Conservation (phyloP, 2,329 filamentous ascomycete species). For the Stachybotrys echinatus region DNA sequence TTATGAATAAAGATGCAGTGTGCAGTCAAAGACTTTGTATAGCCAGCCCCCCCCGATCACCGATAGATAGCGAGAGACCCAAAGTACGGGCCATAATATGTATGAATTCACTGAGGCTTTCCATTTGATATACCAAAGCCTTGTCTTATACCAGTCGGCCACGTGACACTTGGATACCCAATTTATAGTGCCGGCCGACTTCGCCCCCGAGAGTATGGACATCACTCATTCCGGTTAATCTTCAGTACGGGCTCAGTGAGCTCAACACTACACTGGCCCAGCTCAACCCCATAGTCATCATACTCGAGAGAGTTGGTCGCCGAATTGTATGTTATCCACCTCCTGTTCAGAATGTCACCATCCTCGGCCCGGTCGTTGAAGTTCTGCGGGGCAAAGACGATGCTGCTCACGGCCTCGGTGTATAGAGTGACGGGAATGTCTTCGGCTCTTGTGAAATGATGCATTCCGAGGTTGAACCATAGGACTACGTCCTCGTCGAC, state of each 20-base stretch:
- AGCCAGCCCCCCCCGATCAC: too few species aligned
- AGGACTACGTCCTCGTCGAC: conserved; percentile 33
- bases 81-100: too few species aligned
- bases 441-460: conserved; percentile 26
- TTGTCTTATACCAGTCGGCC: too few species aligned
- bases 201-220: too few species aligned
- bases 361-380: conserved; percentile 27
- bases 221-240: conserved; percentile 6
- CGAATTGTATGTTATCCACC: conserved; percentile 21
- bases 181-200: too few species aligned
- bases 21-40: too few species aligned
- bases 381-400: conserved; percentile 26
- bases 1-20: too few species aligned
- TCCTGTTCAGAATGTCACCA: conserved; percentile 27
- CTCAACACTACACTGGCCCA: conserved; percentile 21
- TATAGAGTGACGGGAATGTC: conserved; percentile 25
- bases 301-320: conserved; percentile 16
- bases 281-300: conserved; percentile 22
- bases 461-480: conserved; percentile 45
- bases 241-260: conserved; percentile 18
- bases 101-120: too few species aligned
- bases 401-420: conserved; percentile 23
- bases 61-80: too few species aligned
- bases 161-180: too few species aligned
- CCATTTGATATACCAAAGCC: too few species aligned